Percentiles rank a stretch among this genome's conserved stretches.
Evolutionary conservation across 2,329 filamentous ascomycete genomes (phyloP).

Genomic region (Coleophoma eucalyptorum): DNA sequence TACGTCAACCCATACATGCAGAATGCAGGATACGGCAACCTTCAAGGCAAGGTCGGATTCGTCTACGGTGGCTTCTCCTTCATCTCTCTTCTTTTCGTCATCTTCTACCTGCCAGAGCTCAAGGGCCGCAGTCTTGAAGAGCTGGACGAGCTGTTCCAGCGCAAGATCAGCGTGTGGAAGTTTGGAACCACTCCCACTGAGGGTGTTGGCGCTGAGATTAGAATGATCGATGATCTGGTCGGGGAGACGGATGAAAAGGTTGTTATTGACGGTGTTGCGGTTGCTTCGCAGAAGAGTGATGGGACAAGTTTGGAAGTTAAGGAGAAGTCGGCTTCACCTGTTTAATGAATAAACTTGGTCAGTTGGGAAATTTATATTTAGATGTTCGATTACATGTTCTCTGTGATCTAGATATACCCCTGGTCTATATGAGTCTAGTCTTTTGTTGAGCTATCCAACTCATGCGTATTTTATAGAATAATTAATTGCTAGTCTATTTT

Average conservation of each 20-base stretch:
- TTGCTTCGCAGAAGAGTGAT: not conserved
- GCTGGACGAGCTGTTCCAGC: conserved; percentile 1
- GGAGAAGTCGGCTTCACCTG: not conserved
- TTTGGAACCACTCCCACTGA: not conserved
- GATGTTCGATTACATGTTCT: too few relatives aligned
- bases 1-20: conserved; percentile 31
- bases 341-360: too few relatives aligned
- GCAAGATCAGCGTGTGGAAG: not conserved
- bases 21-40: conserved; percentile 17
- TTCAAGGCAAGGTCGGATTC: conserved; percentile 35
- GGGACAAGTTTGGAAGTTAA: not conserved
- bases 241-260: not conserved
- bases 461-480: too few relatives aligned
- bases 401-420: too few relatives aligned
- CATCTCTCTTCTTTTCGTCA: conserved; percentile 28
- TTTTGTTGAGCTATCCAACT: too few relatives aligned
- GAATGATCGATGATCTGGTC: not conserved
- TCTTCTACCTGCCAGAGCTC: conserved; percentile 31
- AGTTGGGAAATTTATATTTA: too few relatives aligned
- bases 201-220: conserved; percentile 1
- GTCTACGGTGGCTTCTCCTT: conserved; percentile 31
- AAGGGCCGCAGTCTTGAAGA: conserved; percentile 2
- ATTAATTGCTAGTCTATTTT: too few relatives aligned
- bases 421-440: too few relatives aligned
- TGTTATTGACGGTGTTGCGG: not conserved